Evolutionary conservation across 768 basidiomycete species (phyloP), one percentile per base, ranked within the genome.

Genomic region (Collybia nuda): DNA sequence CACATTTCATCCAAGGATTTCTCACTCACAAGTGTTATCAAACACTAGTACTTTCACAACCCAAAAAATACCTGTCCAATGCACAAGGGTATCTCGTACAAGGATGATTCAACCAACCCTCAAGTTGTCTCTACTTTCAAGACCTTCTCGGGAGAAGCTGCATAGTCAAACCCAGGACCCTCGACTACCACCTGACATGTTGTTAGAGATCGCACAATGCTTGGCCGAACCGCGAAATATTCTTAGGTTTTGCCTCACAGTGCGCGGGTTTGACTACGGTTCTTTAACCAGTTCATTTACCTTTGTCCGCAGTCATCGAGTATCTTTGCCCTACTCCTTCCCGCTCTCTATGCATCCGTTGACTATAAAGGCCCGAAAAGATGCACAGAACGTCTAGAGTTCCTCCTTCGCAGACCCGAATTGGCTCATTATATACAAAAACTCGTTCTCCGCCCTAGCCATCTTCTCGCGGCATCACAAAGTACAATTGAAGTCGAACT

Each of bases 371-470:
- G 55, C 11, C 46, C 43, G 18, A 5, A 43, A 5, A 53, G 58
- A 28, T 61, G 60, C 37, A 55, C 46, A 37, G 57, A 59, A 39
- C 57, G 57, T 11, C 51, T 61, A 36, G 43, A 24, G 2, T 49
- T 56, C 26, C 47, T 64, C 6, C 18, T 53, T 5, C 2, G 36
- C 11, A 49, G 36, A 3, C 57, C 57, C 23, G 52, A 57, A 7
- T 6, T 52, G 17, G 57, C 61, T 35, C 39, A 47, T 3, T 42
- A 54, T 40, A 40, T 64, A 37, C 57, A 50, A n/a, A 50, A 26
- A 15, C 48, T 64, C 17, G 35, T 59, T n/a, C 56, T 64, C 23
- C 51, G 56, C 24, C 62, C 62, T 6, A 59, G 40, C 42, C 53
- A 60, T 41, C 45, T 53, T 12, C 47, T 40, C 28, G 39, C 42